Conservation (phyloP, 2,329 filamentous ascomycete species). For the Calonectria montana region DNA sequence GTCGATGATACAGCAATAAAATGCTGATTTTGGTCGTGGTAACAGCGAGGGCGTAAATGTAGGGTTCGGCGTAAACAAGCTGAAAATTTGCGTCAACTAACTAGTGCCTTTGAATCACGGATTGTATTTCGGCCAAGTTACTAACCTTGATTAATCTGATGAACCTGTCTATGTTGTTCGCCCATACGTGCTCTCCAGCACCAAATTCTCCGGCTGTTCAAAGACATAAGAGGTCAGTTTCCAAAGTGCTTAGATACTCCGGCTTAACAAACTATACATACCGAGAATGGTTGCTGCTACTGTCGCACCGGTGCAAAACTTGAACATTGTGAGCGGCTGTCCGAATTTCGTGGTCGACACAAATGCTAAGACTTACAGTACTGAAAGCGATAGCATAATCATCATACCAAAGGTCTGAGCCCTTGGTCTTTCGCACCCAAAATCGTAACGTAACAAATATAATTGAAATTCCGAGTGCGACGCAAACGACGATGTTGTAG, state of each 20-base stretch:
- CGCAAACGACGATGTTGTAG: slow-evolving; percentile 25
- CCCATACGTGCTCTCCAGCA: slow-evolving; percentile 26
- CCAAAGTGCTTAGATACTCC: background rate
- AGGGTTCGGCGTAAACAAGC: slow-evolving; percentile 23
- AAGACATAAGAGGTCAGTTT: background rate
- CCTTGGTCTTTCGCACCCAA: slow-evolving; percentile 16
- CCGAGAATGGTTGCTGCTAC: slow-evolving; percentile 20
- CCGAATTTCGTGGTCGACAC: background rate
- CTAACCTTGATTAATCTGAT: slow-evolving; percentile 24
- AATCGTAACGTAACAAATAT: slow-evolving; percentile 16
- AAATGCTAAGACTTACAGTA: slow-evolving; percentile 6
- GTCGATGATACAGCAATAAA: slow-evolving; percentile 23
- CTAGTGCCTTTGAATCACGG: too few species aligned
- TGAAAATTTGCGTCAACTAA: background rate
- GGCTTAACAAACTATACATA: background rate
- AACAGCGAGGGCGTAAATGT: slow-evolving; percentile 22
- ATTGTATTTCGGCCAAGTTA: background rate
- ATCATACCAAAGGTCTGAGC: slow-evolving; percentile 17
- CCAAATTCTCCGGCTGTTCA: slow-evolving; percentile 19
- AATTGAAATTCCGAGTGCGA: slow-evolving; percentile 8
- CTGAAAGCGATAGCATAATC: slow-evolving; percentile 21
- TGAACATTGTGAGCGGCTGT: background rate
- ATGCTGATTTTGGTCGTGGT: slow-evolving; percentile 25
- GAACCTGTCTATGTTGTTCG: slow-evolving; percentile 11
- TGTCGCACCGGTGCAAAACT: slow-evolving; percentile 15